A percentile compares a stretch with the other conserved stretches of the same genome.
phyloP scores from a whole-genome alignment of 345 rosid genomes.

The Dovyalis caffra region DNA sequence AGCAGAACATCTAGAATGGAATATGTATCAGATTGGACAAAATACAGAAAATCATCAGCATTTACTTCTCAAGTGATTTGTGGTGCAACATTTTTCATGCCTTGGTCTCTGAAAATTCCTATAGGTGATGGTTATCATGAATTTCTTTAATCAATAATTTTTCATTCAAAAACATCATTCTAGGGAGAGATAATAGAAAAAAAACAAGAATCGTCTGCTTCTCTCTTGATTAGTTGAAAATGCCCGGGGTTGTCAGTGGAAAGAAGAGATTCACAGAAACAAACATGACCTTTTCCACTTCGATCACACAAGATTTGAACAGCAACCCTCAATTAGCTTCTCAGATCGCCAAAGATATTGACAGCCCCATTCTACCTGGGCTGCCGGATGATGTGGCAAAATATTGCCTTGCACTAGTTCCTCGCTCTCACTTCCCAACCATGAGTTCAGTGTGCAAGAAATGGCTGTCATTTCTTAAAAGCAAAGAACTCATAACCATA shows the following conservation, averaged over 20 bases:
- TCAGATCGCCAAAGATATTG: conserved; percentile 30
- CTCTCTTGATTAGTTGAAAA: conserved; percentile 29
- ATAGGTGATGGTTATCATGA: conserved; percentile 89
- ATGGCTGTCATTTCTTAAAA: conserved; percentile 74
- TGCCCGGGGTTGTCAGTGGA: conserved; percentile 46
- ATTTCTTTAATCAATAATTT: conserved; percentile 45
- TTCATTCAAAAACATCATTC: conserved; percentile 22
- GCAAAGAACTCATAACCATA: conserved; percentile 71
- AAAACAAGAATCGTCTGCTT: conserved; percentile 20
- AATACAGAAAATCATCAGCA: conserved; percentile 48
- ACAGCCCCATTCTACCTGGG: conserved; percentile 64
- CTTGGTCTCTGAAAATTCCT: conserved; percentile 79
- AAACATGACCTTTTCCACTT: conserved; percentile 32
- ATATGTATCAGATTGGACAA: conserved; percentile 44
- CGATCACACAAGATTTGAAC: conserved; percentile 32
- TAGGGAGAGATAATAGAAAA: conserved; percentile 23
- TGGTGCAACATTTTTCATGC: conserved; percentile 65
- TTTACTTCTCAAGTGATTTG: conserved; percentile 55
- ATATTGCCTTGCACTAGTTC: conserved; percentile 77
- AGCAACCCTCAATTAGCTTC: conserved; percentile 36
- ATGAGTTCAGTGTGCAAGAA: conserved; percentile 80
- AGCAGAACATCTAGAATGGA: conserved; percentile 66
- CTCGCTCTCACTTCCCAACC: conserved; percentile 60
- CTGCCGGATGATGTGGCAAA: conserved; percentile 89
- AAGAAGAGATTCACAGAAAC: conserved; percentile 38